Evolutionary conservation across 2,329 filamentous ascomycete genomes (phyloP).

Genomic region (Fusarium mangiferae): DNA sequence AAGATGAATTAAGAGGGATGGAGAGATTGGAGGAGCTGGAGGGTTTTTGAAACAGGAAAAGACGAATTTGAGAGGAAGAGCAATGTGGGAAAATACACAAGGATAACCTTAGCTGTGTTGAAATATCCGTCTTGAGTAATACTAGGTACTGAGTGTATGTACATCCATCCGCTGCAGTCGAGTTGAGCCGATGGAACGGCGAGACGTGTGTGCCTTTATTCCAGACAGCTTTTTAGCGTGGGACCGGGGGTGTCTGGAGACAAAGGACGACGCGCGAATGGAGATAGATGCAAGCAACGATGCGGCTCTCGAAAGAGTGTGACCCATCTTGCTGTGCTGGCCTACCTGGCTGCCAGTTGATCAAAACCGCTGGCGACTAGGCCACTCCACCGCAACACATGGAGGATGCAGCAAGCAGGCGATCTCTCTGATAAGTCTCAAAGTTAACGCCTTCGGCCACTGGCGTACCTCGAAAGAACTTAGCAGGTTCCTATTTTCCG

Average conservation of each 20-base stretch:
- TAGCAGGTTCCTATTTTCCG: constrained; percentile 36
- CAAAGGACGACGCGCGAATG: constrained; percentile 51
- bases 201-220: constrained; percentile 72
- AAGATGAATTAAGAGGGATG: constrained; percentile 12
- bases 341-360: constrained; percentile 86
- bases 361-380: constrained; percentile 70
- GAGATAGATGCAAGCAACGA: constrained; percentile 67
- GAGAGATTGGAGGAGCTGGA: constrained; percentile 9
- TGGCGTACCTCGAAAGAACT: constrained; percentile 42
- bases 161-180: constrained; percentile 57
- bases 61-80: constrained; percentile 1
- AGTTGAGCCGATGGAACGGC: constrained; percentile 58
- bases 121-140: constrained; percentile 56
- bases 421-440: constrained; percentile 58
- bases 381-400: constrained; percentile 66
- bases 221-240: constrained; percentile 64
- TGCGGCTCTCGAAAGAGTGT: constrained; percentile 74
- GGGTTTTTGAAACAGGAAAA: constrained; percentile 30
- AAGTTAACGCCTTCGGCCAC: constrained; percentile 46
- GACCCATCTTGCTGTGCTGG: constrained; percentile 90
- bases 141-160: constrained; percentile 22
- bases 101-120: constrained; percentile 24
- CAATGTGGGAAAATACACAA: constrained; percentile 8
- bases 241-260: constrained; percentile 59
- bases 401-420: constrained; percentile 57